These are phyloP conservation scores for Craspedostauros australis DNA, from an alignment of 108 stramenopile genomes.

Conservation along the genomic window DNA sequence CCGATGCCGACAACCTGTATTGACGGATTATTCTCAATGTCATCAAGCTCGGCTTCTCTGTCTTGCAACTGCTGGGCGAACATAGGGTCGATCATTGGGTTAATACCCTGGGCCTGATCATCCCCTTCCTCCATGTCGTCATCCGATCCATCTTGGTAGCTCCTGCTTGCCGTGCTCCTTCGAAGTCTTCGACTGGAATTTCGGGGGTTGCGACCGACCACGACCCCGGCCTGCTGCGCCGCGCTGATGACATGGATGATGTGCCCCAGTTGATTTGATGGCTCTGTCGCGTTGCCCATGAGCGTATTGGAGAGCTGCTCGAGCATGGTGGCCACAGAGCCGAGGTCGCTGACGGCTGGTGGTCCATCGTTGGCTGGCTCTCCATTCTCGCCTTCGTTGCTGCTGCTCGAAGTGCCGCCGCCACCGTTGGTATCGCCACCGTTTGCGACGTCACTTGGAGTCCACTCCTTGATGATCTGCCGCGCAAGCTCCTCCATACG, in stretches of 20 bases:
- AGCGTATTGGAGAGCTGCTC: constrained; percentile 26
- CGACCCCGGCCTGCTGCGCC: constrained; percentile 51
- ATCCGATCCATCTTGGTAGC: constrained; percentile 1
- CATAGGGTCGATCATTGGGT: constrained; percentile 24
- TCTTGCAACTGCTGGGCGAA: constrained; percentile 7
- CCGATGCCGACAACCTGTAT: constrained; percentile 1
- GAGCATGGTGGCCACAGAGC: constrained; percentile 48
- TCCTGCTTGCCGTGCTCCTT: not conserved
- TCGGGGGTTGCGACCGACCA: constrained; percentile 26
- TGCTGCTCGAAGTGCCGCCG: not conserved
- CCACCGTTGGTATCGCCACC: not conserved
- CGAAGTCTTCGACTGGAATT: constrained; percentile 7
- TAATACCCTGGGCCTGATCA: constrained; percentile 16
- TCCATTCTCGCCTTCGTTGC: not conserved
- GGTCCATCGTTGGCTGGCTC: not conserved
- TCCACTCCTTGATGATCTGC: constrained; percentile 8
- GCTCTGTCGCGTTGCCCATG: constrained; percentile 9
- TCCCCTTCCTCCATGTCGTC: not conserved
- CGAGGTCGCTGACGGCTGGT: constrained; percentile 29
- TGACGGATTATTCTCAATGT: not conserved
- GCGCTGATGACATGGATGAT: constrained; percentile 46
- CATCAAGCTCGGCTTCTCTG: not conserved
- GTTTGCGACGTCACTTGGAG: not conserved
- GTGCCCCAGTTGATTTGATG: constrained; percentile 38
- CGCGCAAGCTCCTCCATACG: constrained; percentile 34